Conservation (phyloP, 2,329 filamentous ascomycete genomes). For the Pyricularia grisea region DNA sequence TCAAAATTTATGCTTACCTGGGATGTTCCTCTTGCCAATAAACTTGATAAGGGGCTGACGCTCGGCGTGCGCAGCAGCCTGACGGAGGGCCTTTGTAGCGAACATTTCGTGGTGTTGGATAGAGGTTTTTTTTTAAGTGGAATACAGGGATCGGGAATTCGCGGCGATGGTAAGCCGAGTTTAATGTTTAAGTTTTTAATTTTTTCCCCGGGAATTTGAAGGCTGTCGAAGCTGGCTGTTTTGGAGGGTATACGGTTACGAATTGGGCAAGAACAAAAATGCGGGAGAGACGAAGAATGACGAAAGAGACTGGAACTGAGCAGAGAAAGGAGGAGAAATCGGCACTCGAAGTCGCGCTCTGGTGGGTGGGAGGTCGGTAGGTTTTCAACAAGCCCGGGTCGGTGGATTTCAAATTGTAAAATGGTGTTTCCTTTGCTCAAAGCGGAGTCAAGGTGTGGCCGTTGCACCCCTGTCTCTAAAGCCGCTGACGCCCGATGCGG, state of each 20-base stretch:
- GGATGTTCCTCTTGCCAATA: slow-evolving; percentile 49
- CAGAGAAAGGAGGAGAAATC: neutral
- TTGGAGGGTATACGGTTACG: neutral
- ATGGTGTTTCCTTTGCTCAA: neutral
- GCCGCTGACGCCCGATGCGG: neutral
- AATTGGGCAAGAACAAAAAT: neutral
- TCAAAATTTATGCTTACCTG: slow-evolving; percentile 31
- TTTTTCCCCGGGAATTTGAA: neutral
- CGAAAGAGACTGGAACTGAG: neutral
- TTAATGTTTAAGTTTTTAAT: neutral
- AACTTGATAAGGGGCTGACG: slow-evolving; percentile 54
- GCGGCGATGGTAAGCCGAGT: neutral
- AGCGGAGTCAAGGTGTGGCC: neutral
- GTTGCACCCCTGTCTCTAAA: neutral
- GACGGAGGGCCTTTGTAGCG: slow-evolving; percentile 45
- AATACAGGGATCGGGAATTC: neutral
- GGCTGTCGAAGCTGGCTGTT: neutral
- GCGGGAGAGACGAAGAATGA: neutral
- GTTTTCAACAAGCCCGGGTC: neutral
- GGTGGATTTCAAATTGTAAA: neutral
- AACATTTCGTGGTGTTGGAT: slow-evolving; percentile 32
- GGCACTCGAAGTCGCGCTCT: neutral
- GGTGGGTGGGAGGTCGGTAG: neutral
- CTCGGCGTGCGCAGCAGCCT: slow-evolving; percentile 49
- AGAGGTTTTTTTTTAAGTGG: neutral